Evolutionary conservation across 2,329 filamentous ascomycete genomes (phyloP), one percentile per base, ranked within the genome.

Genomic region (Cryoendolithus antarcticus): DNA sequence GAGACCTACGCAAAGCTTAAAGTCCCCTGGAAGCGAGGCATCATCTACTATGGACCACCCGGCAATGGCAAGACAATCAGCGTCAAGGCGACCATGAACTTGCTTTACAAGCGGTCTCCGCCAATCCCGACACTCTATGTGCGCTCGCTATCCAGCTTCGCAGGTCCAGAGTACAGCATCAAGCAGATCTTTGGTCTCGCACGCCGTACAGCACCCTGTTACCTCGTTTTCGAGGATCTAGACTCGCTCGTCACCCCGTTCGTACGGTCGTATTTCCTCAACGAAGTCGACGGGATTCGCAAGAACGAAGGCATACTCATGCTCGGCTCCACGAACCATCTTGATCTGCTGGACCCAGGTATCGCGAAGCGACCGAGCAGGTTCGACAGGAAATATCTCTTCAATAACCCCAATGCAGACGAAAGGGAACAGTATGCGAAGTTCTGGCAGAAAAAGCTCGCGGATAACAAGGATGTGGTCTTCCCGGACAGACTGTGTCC

Each of bases 271-370:
- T 83, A 81, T 62, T 84, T 84, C 59, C 65, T 83, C 35, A 84
- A 83, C 53, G 77, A 83, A 56, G 73, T 83, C 3, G 80, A 84
- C 45, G 80, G 80, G 0, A 70, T 84, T 8, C 72, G 74, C 48
- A 71, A 67, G 45, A 84, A 84, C 46, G 75, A 83, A 46, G 80
- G 80, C 8, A 81, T 83, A 39, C 69, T 82, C 44, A 81, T 83
- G 65, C 67, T 60, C 6, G 57, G 56, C 12, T 55, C 51, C 2
- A 60, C 57, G 0, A 60, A 60, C 43, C 65, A 69, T 47, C 65
- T 83, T 4, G 77, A 83, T 29, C 66, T 70, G 2, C 60, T 84
- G 4, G 79, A 83, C 46, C 77, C 78, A 0, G 78, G 77, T 12
- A 79, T 61, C 28, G 49, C 57, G 3, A 80, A 80, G 62, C 68